A percentile compares a stretch with the other conserved stretches of the same genome.
Evolutionary conservation across 1,284 basidiomycete genomes (phyloP).

Genomic region (Moniliophthora roreri): DNA sequence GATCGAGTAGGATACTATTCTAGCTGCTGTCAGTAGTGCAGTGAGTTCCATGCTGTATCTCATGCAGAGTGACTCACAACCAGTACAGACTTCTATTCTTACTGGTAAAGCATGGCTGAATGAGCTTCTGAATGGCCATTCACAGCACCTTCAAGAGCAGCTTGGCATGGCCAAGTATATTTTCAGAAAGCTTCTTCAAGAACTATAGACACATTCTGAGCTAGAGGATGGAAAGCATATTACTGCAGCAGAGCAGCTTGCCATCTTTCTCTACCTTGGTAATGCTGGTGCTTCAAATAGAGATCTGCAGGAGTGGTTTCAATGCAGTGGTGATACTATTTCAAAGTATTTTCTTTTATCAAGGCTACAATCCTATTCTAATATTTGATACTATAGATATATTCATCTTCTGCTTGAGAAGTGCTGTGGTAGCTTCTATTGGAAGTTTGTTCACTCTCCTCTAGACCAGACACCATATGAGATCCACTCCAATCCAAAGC

Average conservation of each 20-base stretch:
- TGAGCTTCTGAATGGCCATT: slow-evolving; percentile 18
- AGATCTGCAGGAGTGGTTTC: slow-evolving; percentile 31
- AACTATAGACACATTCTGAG: slow-evolving; percentile 1
- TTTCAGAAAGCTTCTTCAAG: slow-evolving; percentile 20
- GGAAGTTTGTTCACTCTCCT: no score
- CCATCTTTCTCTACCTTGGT: slow-evolving; percentile 28
- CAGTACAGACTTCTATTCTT: no score
- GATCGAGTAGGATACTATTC: no score
- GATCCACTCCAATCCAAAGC: no score
- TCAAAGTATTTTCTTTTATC: slow-evolving; percentile 9
- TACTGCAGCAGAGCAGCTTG: slow-evolving; percentile 7
- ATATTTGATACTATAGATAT: no score
- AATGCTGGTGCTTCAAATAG: slow-evolving; percentile 27
- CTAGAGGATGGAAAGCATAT: background rate
- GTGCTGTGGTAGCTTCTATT: no score
- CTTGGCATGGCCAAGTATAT: slow-evolving; percentile 27
- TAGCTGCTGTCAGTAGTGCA: no score
- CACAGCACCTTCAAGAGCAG: slow-evolving; percentile 22
- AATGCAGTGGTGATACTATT: slow-evolving; percentile 21
- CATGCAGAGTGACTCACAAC: no score
- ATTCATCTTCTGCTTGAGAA: no score
- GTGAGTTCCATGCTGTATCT: no score
- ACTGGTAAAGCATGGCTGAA: no score
- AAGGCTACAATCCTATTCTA: background rate
- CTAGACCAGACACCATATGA: no score